Conservation (phyloP, 2,329 filamentous ascomycete genomes). For the Sporothrix brasiliensis region DNA sequence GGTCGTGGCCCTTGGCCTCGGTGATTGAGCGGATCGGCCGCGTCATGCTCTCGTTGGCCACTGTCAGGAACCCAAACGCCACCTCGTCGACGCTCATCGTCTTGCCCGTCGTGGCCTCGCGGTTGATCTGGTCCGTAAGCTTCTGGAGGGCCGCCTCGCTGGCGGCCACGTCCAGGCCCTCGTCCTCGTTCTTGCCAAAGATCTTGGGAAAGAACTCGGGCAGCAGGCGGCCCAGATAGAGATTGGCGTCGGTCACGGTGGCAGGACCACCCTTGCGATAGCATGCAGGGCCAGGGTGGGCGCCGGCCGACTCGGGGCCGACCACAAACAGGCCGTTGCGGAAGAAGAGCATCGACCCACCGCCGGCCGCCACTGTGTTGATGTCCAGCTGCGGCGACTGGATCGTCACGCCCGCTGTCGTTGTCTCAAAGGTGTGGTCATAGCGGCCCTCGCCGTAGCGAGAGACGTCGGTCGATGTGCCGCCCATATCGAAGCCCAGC, state of each 20-base stretch:
- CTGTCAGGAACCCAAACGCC: constrained; percentile 84
- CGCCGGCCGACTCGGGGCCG: constrained; percentile 84
- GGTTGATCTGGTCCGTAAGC: constrained; percentile 75
- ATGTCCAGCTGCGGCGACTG: constrained; percentile 92
- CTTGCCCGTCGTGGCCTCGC: constrained; percentile 62
- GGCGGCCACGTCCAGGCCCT: constrained; percentile 74
- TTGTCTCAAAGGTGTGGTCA: constrained; percentile 89
- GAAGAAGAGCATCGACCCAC: constrained; percentile 83
- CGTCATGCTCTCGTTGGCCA: constrained; percentile 91
- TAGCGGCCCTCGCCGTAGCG: constrained; percentile 83
- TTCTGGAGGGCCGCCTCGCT: constrained; percentile 76
- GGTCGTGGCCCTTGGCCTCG: constrained; percentile 89
- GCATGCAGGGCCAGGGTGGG: constrained; percentile 86
- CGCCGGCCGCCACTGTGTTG: constrained; percentile 91
- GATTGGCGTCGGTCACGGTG: constrained; percentile 91
- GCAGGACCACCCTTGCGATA: constrained; percentile 88
- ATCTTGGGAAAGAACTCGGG: constrained; percentile 96
- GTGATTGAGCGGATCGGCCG: constrained; percentile 87
- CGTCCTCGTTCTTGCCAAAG: constrained; percentile 85
- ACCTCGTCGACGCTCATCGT: constrained; percentile 80
- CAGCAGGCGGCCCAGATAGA: constrained; percentile 79
- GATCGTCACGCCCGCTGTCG: constrained; percentile 79
- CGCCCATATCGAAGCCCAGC: constrained; percentile 96
- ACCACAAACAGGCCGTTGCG: constrained; percentile 88
- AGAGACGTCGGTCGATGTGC: constrained; percentile 89